These are phyloP conservation scores for Macrolepiota dolichaula DNA, from an alignment of 768 basidiomycete species.

Conservation along the genomic window DNA sequence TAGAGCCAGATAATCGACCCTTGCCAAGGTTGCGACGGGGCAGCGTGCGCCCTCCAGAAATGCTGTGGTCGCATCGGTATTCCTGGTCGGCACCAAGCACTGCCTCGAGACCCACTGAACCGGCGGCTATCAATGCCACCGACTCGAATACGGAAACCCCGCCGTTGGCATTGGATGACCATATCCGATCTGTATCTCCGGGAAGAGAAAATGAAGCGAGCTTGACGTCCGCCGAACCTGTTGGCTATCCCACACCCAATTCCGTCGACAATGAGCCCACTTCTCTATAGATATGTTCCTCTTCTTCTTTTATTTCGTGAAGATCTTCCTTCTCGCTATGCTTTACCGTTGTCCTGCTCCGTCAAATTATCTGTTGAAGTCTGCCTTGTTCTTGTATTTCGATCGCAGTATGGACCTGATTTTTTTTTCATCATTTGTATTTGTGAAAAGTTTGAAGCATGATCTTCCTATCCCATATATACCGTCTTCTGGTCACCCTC, in stretches of 20 bases:
- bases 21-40: constrained; percentile 48
- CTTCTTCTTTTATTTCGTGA: background rate
- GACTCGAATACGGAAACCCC: background rate
- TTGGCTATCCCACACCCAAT: constrained; percentile 48
- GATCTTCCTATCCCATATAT: background rate
- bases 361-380: background rate
- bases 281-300: constrained; percentile 19
- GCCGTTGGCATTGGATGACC: background rate
- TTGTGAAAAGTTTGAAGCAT: constrained; percentile 4
- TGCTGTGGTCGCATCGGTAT: constrained; percentile 34
- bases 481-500: background rate
- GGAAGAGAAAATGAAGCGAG: constrained; percentile 4
- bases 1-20: background rate
- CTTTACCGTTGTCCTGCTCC: background rate
- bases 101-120: background rate
- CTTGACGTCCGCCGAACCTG: constrained; percentile 22
- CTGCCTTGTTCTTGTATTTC: constrained; percentile 1
- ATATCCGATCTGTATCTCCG: constrained; percentile 9
- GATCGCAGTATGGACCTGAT: background rate
- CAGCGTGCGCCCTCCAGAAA: constrained; percentile 64
- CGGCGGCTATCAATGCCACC: background rate
- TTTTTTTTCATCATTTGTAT: constrained; percentile 5
- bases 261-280: constrained; percentile 38
- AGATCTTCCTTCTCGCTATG: constrained; percentile 12
- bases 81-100: background rate